These are phyloP conservation scores for Rhizopogon sp. DNA, from an alignment of 768 basidiomycete species.

Conservation along the genomic window DNA sequence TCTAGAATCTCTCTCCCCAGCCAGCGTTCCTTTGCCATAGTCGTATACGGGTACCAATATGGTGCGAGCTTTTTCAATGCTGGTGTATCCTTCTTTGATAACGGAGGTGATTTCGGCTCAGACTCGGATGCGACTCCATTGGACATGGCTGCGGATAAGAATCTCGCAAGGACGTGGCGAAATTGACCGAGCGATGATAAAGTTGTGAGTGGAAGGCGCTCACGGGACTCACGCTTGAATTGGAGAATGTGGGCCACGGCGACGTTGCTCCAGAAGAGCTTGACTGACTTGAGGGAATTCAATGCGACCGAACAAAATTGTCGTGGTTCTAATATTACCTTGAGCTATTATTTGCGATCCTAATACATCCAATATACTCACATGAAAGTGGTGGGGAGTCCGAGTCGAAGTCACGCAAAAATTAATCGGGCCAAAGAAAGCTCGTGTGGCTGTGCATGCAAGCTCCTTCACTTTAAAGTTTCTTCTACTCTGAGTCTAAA, in stretches of 20 bases:
- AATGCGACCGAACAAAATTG: not conserved
- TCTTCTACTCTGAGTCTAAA: too few relatives aligned
- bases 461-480: not conserved
- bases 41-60: constrained; percentile 92
- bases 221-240: constrained; percentile 23
- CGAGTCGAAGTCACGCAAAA: not conserved
- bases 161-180: constrained; percentile 46
- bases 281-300: not conserved
- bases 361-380: not conserved
- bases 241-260: constrained; percentile 24
- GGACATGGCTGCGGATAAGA: constrained; percentile 49
- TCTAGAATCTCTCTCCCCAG: constrained; percentile 83
- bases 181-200: constrained; percentile 53
- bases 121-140: constrained; percentile 16
- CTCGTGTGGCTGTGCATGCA: not conserved
- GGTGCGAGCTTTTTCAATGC: constrained; percentile 79
- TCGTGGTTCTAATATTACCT: not conserved
- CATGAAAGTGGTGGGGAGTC: not conserved
- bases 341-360: not conserved
- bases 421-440: too few relatives aligned
- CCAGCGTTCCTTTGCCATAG: constrained; percentile 92
- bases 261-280: constrained; percentile 19
- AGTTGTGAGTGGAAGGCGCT: constrained; percentile 38
- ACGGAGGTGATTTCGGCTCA: constrained; percentile 16
- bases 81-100: constrained; percentile 22